These are phyloP conservation scores for Coleophoma eucalyptorum DNA, from an alignment of 2,329 filamentous ascomycete species.

Conservation along the genomic window DNA sequence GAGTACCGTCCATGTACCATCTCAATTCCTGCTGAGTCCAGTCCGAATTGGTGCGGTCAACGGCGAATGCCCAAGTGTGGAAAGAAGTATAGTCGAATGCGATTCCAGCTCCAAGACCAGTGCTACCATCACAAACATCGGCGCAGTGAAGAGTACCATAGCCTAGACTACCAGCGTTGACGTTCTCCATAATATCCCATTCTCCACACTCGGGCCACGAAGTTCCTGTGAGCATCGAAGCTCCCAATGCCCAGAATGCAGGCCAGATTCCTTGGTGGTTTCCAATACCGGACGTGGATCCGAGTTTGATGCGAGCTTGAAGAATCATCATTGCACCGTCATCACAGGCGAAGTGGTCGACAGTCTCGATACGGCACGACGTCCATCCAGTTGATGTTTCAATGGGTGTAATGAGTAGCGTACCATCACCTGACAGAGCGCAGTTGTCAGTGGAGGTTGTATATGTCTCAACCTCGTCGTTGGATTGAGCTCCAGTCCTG, in stretches of 20 bases:
- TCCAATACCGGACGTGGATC: background rate
- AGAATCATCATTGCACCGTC: conserved; percentile 14
- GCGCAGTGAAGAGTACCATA: conserved; percentile 2
- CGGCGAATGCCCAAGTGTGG: conserved; percentile 6
- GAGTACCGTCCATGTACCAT: conserved; percentile 9
- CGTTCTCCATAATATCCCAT: conserved; percentile 5
- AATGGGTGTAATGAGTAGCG: conserved; percentile 15
- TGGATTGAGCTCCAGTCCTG: conserved; percentile 10
- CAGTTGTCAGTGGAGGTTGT: conserved; percentile 10
- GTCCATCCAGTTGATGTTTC: conserved; percentile 13
- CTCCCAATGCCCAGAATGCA: conserved; percentile 9
- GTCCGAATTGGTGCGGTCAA: conserved; percentile 1
- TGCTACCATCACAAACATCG: background rate
- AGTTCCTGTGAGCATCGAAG: background rate
- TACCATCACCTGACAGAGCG: conserved; percentile 5
- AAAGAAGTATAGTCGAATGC: conserved; percentile 3
- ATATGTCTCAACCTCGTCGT: conserved; percentile 18
- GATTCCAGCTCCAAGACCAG: background rate
- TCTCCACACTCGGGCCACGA: conserved; percentile 8
- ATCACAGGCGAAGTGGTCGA: conserved; percentile 6
- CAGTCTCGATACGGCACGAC: conserved; percentile 19
- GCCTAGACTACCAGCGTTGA: background rate
- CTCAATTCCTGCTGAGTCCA: conserved; percentile 5
- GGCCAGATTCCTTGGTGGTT: conserved; percentile 9
- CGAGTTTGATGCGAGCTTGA: conserved; percentile 15